Evolutionary conservation across 805 yeast genomes (phyloP).

Genomic region (Nakazawaea ernobii): DNA sequence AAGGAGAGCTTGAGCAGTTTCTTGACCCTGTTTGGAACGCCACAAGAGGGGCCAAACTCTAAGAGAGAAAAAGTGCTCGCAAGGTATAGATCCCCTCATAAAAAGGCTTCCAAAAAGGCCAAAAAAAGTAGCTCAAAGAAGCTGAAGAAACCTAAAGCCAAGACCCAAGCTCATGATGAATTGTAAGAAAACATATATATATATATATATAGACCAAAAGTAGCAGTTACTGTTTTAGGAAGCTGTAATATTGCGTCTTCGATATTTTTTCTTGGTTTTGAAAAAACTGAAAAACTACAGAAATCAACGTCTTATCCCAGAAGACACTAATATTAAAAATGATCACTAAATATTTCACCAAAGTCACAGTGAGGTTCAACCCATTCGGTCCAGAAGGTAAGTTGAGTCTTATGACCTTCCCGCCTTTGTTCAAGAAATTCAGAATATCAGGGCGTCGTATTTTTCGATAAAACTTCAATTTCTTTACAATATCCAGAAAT

Average conservation of each 20-base stretch:
- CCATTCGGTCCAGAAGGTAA: conserved; percentile 64
- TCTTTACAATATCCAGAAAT: too few relatives aligned
- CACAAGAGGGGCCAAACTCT: conserved; percentile 30
- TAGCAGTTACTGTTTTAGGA: background rate
- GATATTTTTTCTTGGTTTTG: background rate
- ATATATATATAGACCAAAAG: background rate
- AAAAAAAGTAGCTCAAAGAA: conserved; percentile 8
- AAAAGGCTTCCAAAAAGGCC: conserved; percentile 15
- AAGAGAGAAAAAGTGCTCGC: conserved; percentile 17
- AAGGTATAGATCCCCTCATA: conserved; percentile 16
- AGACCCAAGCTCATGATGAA: background rate
- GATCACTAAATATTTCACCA: conserved; percentile 88
- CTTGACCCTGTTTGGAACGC: conserved; percentile 23
- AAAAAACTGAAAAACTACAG: background rate
- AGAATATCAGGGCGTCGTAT: too few relatives aligned
- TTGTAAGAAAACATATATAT: background rate
- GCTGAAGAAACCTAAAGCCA: background rate
- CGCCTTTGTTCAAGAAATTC: too few relatives aligned
- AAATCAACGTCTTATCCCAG: background rate
- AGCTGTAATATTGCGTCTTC: background rate
- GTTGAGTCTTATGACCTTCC: conserved; percentile 18
- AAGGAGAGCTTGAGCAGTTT: conserved; percentile 27
- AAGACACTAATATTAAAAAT: conserved; percentile 27
- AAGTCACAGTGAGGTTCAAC: conserved; percentile 70
- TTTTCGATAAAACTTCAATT: too few relatives aligned